Conservation (phyloP, 2,329 filamentous ascomycete genomes). For the Colletotrichum phormii region DNA sequence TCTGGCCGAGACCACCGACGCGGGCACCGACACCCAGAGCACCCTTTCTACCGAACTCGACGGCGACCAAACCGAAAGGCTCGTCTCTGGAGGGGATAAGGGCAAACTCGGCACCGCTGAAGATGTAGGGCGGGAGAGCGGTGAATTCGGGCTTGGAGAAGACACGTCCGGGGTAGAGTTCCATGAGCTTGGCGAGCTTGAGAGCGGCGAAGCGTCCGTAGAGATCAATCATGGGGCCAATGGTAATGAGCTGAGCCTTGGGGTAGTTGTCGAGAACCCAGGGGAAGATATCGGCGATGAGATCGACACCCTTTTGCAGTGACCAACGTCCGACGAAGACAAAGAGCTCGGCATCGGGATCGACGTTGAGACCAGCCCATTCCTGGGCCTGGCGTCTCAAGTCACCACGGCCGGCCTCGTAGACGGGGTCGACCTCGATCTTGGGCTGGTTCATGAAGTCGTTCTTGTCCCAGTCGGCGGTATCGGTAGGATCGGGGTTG, state of each 20-base stretch:
- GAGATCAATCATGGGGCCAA: slow-evolving; percentile 75
- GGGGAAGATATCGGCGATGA: slow-evolving; percentile 76
- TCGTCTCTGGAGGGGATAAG: slow-evolving; percentile 78
- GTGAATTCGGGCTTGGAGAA: slow-evolving; percentile 77
- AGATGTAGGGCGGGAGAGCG: slow-evolving; percentile 72
- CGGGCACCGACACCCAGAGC: slow-evolving; percentile 74
- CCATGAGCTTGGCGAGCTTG: slow-evolving; percentile 73
- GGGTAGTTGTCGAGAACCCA: slow-evolving; percentile 69
- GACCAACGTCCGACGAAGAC: slow-evolving; percentile 79
- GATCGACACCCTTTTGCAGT: slow-evolving; percentile 76
- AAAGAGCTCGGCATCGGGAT: slow-evolving; percentile 72
- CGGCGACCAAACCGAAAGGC: slow-evolving; percentile 76
- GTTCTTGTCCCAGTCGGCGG: slow-evolving; percentile 68
- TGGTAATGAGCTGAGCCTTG: slow-evolving; percentile 70
- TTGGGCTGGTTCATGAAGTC: slow-evolving; percentile 59
- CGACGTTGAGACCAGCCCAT: slow-evolving; percentile 73
- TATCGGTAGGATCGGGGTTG: slow-evolving; percentile 75
- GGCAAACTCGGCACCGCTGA: slow-evolving; percentile 75
- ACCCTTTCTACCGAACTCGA: slow-evolving; percentile 76
- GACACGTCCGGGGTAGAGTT: slow-evolving; percentile 72
- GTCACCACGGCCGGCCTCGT: slow-evolving; percentile 64
- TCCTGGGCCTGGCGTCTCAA: slow-evolving; percentile 72
- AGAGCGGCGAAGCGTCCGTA: slow-evolving; percentile 76
- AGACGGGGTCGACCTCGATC: slow-evolving; percentile 65
- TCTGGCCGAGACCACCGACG: slow-evolving; percentile 74